These are phyloP conservation scores for Mucor racemosus DNA, from an alignment of 371 early-diverging fungal species.

Conservation along the genomic window DNA sequence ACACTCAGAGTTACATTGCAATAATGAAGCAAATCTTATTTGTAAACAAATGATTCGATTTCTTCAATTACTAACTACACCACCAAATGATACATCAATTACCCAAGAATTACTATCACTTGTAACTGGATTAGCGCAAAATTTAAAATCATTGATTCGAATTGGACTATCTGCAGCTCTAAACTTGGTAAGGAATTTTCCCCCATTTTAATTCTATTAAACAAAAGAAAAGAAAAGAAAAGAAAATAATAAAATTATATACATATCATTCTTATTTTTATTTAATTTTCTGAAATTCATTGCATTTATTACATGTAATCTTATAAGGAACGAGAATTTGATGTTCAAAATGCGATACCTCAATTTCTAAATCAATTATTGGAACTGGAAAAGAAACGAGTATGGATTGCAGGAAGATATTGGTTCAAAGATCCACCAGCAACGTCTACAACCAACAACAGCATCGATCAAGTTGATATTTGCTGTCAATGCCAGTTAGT, in stretches of 20 bases:
- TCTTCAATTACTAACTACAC: conserved; percentile 57
- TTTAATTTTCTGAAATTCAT: neutral
- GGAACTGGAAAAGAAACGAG: conserved; percentile 61
- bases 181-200: conserved; percentile 65
- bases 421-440: conserved; percentile 45
- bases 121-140: conserved; percentile 75
- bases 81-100: conserved; percentile 62
- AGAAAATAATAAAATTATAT: neutral
- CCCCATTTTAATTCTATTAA: neutral
- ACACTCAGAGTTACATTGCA: conserved; percentile 62
- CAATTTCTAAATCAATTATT: conserved; percentile 61
- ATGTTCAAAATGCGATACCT: conserved; percentile 45
- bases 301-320: neutral
- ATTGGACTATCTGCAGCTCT: conserved; percentile 86
- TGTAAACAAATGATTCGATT: conserved; percentile 40
- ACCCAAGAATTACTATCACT: conserved; percentile 88
- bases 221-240: neutral
- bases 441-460: neutral
- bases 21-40: conserved; percentile 69
- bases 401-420: conserved; percentile 48
- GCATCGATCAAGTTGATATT: neutral
- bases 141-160: conserved; percentile 66
- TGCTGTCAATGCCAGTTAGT: conserved; percentile 15
- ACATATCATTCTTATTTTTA: neutral
- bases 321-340: conserved; percentile 37